phyloP scores from a whole-genome alignment of 129 eudicot species.

The Scalesia atractyloides region DNA sequence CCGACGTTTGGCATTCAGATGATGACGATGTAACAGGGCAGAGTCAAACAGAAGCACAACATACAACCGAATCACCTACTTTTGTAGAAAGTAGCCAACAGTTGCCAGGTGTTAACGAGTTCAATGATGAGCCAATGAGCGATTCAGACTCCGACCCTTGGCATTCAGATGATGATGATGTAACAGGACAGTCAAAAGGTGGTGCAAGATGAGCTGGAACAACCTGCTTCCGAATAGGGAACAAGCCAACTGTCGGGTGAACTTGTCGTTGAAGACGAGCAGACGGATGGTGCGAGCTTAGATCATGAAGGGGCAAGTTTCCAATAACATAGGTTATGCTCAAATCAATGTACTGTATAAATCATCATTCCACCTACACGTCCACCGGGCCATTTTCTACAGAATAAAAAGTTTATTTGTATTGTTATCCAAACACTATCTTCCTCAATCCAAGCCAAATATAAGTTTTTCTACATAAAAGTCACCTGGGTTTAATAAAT shows the following conservation, averaged over 20 bases:
- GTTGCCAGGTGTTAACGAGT: not conserved
- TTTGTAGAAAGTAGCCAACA: not conserved
- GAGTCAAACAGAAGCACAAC: not conserved
- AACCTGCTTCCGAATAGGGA: conserved; percentile 10
- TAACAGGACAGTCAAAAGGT: not conserved
- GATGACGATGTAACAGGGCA: not conserved
- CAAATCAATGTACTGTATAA: not conserved
- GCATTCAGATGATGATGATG: conserved; percentile 13
- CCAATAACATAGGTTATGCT: conserved; percentile 1
- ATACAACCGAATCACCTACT: not conserved
- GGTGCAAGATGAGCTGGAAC: not conserved
- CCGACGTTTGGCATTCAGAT: not conserved
- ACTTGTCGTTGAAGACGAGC: not conserved
- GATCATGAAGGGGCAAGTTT: conserved; percentile 1
- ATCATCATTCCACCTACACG: conserved; percentile 5
- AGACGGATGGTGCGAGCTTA: not conserved
- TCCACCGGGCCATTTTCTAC: not conserved
- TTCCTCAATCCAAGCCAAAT: no score
- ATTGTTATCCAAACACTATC: no score
- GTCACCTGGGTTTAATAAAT: not conserved
- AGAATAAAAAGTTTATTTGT: not conserved
- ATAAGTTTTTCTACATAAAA: not conserved
- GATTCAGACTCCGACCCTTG: conserved; percentile 11
- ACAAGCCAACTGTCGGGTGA: not conserved
- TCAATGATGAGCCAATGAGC: not conserved